Evolutionary conservation across 78 protist species (phyloP).

Genomic region (Polysphondylium violaceum): DNA sequence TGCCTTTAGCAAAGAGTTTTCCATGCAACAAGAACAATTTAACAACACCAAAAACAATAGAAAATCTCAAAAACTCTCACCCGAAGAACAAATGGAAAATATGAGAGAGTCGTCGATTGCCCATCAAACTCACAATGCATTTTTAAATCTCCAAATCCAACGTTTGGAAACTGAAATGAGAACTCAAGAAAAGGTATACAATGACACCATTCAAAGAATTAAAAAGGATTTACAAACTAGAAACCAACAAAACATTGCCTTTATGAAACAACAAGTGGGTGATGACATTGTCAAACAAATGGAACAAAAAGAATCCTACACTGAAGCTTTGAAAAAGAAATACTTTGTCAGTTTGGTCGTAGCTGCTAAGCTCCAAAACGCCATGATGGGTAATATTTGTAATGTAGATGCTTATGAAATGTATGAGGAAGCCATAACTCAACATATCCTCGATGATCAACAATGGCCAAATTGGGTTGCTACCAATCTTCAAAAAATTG

Average conservation of each 20-base stretch:
- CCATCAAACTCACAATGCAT: conserved; percentile 77
- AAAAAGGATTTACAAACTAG: conserved; percentile 58
- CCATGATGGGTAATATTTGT: conserved; percentile 60
- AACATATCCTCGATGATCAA: conserved; percentile 55
- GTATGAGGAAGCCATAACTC: conserved; percentile 23
- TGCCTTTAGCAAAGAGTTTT: conserved; percentile 57
- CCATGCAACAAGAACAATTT: neutral
- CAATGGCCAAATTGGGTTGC: conserved; percentile 75
- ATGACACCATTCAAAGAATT: conserved; percentile 68
- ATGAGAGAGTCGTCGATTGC: conserved; percentile 74
- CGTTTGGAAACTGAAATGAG: conserved; percentile 60
- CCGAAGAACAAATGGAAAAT: conserved; percentile 69
- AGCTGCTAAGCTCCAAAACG: conserved; percentile 65
- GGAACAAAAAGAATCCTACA: conserved; percentile 2
- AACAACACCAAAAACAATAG: conserved; percentile 3
- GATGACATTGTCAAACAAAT: conserved; percentile 51
- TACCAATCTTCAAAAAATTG: neutral
- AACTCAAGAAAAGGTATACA: conserved; percentile 68
- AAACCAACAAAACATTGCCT: conserved; percentile 73
- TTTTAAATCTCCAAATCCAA: conserved; percentile 51
- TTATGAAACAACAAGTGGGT: conserved; percentile 73
- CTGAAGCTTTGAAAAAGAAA: conserved; percentile 55
- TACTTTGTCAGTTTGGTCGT: conserved; percentile 72
- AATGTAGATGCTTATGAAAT: conserved; percentile 78
- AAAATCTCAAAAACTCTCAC: conserved; percentile 26